Conservation (phyloP, 306 rosid genomes). For the Vigna mungo region DNA sequence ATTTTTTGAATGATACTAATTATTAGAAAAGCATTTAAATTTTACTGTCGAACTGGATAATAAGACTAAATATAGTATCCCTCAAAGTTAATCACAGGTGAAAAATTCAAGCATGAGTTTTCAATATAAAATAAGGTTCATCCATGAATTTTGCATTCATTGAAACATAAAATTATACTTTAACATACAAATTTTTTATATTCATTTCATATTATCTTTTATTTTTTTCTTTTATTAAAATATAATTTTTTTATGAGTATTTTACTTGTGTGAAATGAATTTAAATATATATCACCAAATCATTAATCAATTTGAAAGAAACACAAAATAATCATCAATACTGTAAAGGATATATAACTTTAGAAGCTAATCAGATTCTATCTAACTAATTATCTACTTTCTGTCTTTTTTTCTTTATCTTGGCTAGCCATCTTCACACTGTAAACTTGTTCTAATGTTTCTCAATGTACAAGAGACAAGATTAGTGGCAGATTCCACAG, state of each 20-base stretch:
- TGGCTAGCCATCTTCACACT: conserved; percentile 82
- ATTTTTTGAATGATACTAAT: conserved; percentile 4
- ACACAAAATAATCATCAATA: not conserved
- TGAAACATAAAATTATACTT: no score
- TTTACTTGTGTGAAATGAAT: no score
- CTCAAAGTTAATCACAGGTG: not conserved
- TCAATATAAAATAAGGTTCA: not conserved
- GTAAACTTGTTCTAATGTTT: conserved; percentile 80
- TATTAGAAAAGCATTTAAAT: conserved; percentile 1
- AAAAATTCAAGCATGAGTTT: conserved; percentile 1
- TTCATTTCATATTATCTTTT: no score
- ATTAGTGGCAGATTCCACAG: conserved; percentile 79
- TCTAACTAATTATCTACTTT: conserved; percentile 41
- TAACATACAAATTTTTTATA: no score
- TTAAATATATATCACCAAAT: no score
- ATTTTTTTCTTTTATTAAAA: no score
- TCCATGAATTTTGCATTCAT: not conserved
- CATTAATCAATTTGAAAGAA: not conserved
- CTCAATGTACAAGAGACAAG: conserved; percentile 78
- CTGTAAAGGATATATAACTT: conserved; percentile 9
- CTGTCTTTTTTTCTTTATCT: not conserved
- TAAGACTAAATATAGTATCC: not conserved
- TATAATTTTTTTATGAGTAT: no score
- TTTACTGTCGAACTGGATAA: conserved; percentile 35
- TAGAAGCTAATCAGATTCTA: conserved; percentile 34